Base-by-base conservation (phyloP, 2,329 filamentous ascomycete species). In the Aspergillus neoniger region DNA sequence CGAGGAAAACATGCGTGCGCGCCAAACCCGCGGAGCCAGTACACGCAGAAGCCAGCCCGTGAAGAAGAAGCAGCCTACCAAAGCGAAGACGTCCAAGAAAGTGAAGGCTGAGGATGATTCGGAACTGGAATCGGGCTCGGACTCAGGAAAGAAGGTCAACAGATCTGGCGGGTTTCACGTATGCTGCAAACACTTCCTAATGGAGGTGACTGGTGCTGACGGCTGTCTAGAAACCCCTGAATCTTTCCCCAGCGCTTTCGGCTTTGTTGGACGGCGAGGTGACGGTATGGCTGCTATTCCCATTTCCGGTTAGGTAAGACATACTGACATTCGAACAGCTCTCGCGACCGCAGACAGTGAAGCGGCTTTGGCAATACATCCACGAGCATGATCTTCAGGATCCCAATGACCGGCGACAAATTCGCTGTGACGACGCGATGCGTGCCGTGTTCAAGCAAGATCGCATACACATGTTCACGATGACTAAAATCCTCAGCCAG, bases 381-480 rank as follows among this genome's bases (percentile, higher is more conserved):
- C 96, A 96, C 71, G 86, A 83, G 61, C 88, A 93, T 67, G 85
- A 92, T 43, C 86, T 99, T 5, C 95, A 99, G 77, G 93, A 98
- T 68, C 94, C 93, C 0, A 86, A 77, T 65, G 94, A 99, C 80
- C 94, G 93, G 76, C 90, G 95, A 21, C 92, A 96, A 68, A 99
- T 99, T 65, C 82, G 87, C 28, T 99, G 95, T 79, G 95, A 99
- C 77, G 91, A 96, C 23, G 88, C 87, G 68, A 90, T 99, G 89
- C 88, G 91, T 62, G 90, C 90, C 6, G 90, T 99, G 7, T 99
- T 99, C 81, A 96, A 96, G 76, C 86, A 90, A 71, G 87, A 92
- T 70, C 91, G 86, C 71, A 90, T 99, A 53, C 92, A 98, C 78
- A 99, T 99, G 95, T 99, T 99, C 77, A 93, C 92, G 68, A 98